These are phyloP conservation scores for Straminergon stramineum DNA, from an alignment of 225 moss, liverwort and hornwort genomes.

Conservation along the genomic window DNA sequence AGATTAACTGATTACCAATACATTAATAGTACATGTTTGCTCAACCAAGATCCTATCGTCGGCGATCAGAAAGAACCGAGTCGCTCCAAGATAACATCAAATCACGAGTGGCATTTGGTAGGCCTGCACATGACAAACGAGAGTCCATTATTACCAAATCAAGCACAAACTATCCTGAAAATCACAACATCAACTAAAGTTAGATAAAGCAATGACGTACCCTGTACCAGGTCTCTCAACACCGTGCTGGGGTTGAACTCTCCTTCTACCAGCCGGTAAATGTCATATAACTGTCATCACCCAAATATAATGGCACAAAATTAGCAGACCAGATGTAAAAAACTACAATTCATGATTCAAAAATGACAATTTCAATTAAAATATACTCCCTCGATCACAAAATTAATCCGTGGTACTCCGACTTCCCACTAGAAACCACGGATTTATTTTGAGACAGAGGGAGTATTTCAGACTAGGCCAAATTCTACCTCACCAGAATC, in stretches of 20 bases:
- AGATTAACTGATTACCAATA: neutral
- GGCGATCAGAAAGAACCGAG: conserved; percentile 40
- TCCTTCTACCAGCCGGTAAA: conserved; percentile 87
- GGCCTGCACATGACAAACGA: conserved; percentile 13
- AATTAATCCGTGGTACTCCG: neutral
- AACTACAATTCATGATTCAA: neutral
- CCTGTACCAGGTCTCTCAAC: conserved; percentile 66
- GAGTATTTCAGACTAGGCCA: neutral
- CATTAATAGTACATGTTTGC: conserved; percentile 1
- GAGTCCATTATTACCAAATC: neutral
- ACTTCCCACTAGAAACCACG: neutral
- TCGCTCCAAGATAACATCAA: conserved; percentile 54
- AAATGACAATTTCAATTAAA: neutral
- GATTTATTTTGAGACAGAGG: neutral
- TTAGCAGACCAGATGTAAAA: neutral
- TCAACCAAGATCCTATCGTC: conserved; percentile 4
- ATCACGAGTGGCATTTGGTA: conserved; percentile 49
- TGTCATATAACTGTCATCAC: conserved; percentile 65
- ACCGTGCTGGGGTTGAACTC: conserved; percentile 76
- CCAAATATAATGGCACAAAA: neutral
- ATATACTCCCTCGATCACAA: neutral
- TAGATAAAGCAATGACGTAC: conserved; percentile 14
- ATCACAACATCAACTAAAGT: neutral
- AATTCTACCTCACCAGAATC: neutral
- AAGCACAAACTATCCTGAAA: neutral